Conservation (phyloP, 805 yeast species). For the Grigorovia transvaalensis region DNA sequence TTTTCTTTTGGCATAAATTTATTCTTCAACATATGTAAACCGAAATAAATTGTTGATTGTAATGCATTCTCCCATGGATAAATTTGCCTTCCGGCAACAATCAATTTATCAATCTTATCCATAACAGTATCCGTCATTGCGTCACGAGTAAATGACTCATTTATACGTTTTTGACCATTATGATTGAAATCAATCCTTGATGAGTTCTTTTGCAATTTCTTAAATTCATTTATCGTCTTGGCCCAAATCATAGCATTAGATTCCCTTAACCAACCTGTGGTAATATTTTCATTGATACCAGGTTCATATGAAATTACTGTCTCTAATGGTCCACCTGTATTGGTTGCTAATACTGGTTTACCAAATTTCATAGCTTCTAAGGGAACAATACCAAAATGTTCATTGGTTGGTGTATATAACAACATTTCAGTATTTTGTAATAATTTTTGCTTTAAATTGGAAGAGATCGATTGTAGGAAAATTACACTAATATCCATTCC, state of each 20-base stretch:
- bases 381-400: slow-evolving; percentile 97
- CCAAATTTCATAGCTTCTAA: slow-evolving; percentile 84
- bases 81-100: slow-evolving; percentile 7
- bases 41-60: slow-evolving; percentile 6
- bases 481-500: slow-evolving; percentile 38
- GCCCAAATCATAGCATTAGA: slow-evolving; percentile 47
- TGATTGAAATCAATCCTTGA: neutral
- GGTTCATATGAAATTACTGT: slow-evolving; percentile 34
- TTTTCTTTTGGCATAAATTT: slow-evolving; percentile 6
- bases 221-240: slow-evolving; percentile 34
- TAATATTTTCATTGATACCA: slow-evolving; percentile 25
- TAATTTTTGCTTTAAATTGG: slow-evolving; percentile 52
- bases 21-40: slow-evolving; percentile 8
- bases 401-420: slow-evolving; percentile 81
- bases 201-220: slow-evolving; percentile 3
- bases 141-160: slow-evolving; percentile 27
- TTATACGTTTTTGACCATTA: slow-evolving; percentile 27
- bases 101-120: slow-evolving; percentile 24
- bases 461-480: slow-evolving; percentile 73
- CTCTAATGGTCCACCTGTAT: slow-evolving; percentile 90
- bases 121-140: slow-evolving; percentile 34
- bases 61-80: slow-evolving; percentile 27
- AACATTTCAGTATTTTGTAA: slow-evolving; percentile 48
- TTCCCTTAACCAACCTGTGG: slow-evolving; percentile 57
- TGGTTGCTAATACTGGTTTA: slow-evolving; percentile 75